Evolutionary conservation across 2,329 filamentous ascomycete species (phyloP).

Genomic region (Epichloe amarillans): DNA sequence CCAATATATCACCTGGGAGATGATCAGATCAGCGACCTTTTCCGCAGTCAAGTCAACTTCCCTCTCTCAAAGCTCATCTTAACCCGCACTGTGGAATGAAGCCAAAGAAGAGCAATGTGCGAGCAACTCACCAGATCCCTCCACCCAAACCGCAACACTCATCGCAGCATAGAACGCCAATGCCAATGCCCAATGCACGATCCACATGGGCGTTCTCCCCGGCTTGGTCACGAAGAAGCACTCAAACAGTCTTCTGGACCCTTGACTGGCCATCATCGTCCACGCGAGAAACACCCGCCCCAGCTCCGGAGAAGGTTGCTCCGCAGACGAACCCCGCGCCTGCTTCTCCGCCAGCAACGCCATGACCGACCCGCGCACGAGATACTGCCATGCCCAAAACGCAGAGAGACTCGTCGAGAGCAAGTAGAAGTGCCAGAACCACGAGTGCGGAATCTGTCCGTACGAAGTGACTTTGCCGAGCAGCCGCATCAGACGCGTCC

Average conservation of each 20-base stretch:
- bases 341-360: slow-evolving; percentile 29
- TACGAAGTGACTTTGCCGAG: slow-evolving; percentile 15
- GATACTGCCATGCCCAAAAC: slow-evolving; percentile 60
- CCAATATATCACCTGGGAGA: slow-evolving; percentile 19
- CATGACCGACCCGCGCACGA: slow-evolving; percentile 40
- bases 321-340: slow-evolving; percentile 2
- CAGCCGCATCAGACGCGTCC: background rate
- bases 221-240: slow-evolving; percentile 50
- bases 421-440: slow-evolving; percentile 82
- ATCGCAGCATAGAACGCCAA: slow-evolving; percentile 63
- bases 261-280: slow-evolving; percentile 64
- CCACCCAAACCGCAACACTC: slow-evolving; percentile 70
- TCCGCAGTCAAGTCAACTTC: background rate
- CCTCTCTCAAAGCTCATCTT: background rate
- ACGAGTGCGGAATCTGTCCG: slow-evolving; percentile 66
- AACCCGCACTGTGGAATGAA: background rate
- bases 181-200: slow-evolving; percentile 71
- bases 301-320: slow-evolving; percentile 33
- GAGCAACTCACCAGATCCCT: slow-evolving; percentile 51
- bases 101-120: background rate
- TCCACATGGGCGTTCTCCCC: slow-evolving; percentile 62
- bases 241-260: slow-evolving; percentile 63
- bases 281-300: slow-evolving; percentile 54
- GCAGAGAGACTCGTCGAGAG: slow-evolving; percentile 54
- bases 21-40: background rate